These are phyloP conservation scores for Yamadazyma phyllophila DNA, from an alignment of 805 yeast genomes.

Conservation along the genomic window DNA sequence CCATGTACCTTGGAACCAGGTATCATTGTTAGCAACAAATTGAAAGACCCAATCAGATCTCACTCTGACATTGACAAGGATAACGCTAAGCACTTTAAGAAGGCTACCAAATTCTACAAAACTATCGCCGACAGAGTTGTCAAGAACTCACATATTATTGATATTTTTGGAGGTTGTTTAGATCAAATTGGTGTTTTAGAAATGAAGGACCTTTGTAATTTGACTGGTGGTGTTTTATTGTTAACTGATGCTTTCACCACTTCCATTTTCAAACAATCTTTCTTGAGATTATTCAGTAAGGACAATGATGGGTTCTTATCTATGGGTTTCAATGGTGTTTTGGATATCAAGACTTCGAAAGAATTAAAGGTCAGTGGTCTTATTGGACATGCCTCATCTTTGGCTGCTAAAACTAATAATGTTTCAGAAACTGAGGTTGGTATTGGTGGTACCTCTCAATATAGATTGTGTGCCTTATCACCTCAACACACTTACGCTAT, in stretches of 20 bases:
- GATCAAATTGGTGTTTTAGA: slow-evolving; percentile 69
- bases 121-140: slow-evolving; percentile 48
- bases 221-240: slow-evolving; percentile 63
- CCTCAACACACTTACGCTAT: slow-evolving; percentile 60
- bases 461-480: slow-evolving; percentile 66
- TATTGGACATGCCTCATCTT: slow-evolving; percentile 59
- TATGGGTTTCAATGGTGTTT: slow-evolving; percentile 58
- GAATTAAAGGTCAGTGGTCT: slow-evolving; percentile 57
- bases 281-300: slow-evolving; percentile 48
- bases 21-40: slow-evolving; percentile 49
- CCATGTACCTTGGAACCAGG: slow-evolving; percentile 70
- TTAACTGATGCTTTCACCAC: slow-evolving; percentile 66
- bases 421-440: slow-evolving; percentile 94
- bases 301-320: slow-evolving; percentile 35
- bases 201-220: slow-evolving; percentile 56
- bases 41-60: slow-evolving; percentile 64
- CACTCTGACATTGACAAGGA: slow-evolving; percentile 56
- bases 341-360: slow-evolving; percentile 52
- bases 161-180: slow-evolving; percentile 62
- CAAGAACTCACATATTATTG: slow-evolving; percentile 51
- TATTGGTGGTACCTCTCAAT: slow-evolving; percentile 85
- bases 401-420: slow-evolving; percentile 62
- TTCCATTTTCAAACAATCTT: slow-evolving; percentile 65
- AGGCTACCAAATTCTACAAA: slow-evolving; percentile 47
- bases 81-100: slow-evolving; percentile 32